Evolutionary conservation across 768 basidiomycete genomes (phyloP), one percentile per base, ranked within the genome.

Genomic region (Rubroboletus pulcherrimus): DNA sequence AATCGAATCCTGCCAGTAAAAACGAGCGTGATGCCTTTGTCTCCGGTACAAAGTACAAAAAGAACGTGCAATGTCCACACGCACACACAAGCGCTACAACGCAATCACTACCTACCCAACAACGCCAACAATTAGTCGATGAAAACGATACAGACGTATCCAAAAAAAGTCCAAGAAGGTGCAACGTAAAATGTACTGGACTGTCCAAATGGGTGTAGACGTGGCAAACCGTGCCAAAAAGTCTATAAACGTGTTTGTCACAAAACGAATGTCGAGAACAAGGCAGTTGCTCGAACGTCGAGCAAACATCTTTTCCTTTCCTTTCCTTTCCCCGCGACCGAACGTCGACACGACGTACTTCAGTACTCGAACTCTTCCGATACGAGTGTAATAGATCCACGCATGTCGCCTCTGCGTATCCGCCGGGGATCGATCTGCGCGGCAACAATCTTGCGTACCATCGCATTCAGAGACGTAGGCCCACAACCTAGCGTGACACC

Each of bases 291-390:
- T 14, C 21, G 12, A 51, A 48, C 7, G 11, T 15, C 14, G 19
- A 47, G 46, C 14, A 10, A 29, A 19, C 21, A 5, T 12, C 26
- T 5, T 26, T 8, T 12, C 6, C 5, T 21, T 33, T 14, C 26
- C 26, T 26, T 8, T 12, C 6, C 5, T 21, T 33, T 14, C 6
- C 29, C 21, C 12, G 5, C 31, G 15, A 33, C 8, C 4, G 12
- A 47, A 30, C 11, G 30, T 17, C 19, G 31, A 30, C 11, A 11
- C 12, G 14, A 34, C 8, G 26, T 26, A 7, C 12, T 17, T 79
- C 67, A 88, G 61, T 79, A 82, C 54, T 81, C 80, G 63, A 86
- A 87, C 58, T 89, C 85, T 63, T 89, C 87, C 2, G 83, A 82
- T 31, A 86, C 76, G 50, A 89, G 77, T 30, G 78, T 70, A 53